Percentiles rank a stretch among this genome's conserved stretches.
phyloP scores from a whole-genome alignment of 2,329 filamentous ascomycete species.

The Xylariaceae sp. region DNA sequence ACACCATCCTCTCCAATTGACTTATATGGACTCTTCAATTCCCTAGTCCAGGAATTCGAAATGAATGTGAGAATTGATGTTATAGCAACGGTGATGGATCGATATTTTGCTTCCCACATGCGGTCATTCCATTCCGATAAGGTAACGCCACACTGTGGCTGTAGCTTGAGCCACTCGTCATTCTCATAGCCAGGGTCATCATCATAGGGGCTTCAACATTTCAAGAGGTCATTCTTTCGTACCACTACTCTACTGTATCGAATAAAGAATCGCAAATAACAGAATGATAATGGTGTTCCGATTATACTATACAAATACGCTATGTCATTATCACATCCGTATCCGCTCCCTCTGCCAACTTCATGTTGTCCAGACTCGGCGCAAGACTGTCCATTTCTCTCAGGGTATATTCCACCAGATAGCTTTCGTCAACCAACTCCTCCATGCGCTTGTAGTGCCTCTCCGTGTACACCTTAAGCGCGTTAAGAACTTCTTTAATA shows the following conservation, averaged over 20 bases:
- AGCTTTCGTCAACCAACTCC: conserved; percentile 89
- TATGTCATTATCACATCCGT: conserved; percentile 39
- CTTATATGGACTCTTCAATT: not conserved
- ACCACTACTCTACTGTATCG: not conserved
- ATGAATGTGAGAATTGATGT: not conserved
- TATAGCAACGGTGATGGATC: too few relatives aligned
- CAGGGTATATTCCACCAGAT: conserved; percentile 87
- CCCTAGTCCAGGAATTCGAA: not conserved
- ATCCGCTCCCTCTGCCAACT: conserved; percentile 36
- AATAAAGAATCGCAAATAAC: too few relatives aligned
- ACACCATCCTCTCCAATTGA: conserved; percentile 15
- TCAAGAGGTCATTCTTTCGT: not conserved
- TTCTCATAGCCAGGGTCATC: not conserved
- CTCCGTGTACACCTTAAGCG: conserved; percentile 85
- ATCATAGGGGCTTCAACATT: not conserved
- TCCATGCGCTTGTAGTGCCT: conserved; percentile 86
- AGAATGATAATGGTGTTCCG: not conserved
- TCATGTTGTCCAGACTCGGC: conserved; percentile 38
- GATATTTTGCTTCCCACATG: too few relatives aligned
- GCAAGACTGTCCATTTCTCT: conserved; percentile 80
- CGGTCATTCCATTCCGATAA: conserved; percentile 2
- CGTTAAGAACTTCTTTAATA: conserved; percentile 78
- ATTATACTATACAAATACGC: conserved; percentile 3
- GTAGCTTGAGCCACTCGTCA: not conserved
- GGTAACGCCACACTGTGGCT: conserved; percentile 29